Conservation (phyloP, 2,329 filamentous ascomycete genomes). For the Epichloe bromicola region DNA sequence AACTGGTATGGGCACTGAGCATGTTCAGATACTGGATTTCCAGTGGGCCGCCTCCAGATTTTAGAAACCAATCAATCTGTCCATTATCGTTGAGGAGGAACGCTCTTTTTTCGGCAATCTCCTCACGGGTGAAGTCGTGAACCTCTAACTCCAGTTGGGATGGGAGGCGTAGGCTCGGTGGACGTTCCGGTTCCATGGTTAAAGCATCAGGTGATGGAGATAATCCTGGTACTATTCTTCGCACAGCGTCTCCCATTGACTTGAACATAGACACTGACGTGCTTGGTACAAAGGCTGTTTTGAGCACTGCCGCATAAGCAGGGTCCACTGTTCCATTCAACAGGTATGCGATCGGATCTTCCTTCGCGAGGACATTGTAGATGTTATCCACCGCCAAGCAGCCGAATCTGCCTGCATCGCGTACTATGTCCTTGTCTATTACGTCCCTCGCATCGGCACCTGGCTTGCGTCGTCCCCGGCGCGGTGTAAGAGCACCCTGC, state of each 20-base stretch:
- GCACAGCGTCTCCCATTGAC: conserved; percentile 49
- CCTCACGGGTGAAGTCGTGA: conserved; percentile 86
- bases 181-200: conserved; percentile 21
- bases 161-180: conserved; percentile 34
- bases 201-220: conserved; percentile 18
- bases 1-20: conserved; percentile 88
- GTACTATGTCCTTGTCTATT: conserved; percentile 48
- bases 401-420: conserved; percentile 68
- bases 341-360: conserved; percentile 74
- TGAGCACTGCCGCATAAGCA: conserved; percentile 63
- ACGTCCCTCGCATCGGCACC: conserved; percentile 54
- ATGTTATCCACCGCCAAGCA: conserved; percentile 91
- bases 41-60: conserved; percentile 70
- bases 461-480: conserved; percentile 62
- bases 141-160: conserved; percentile 82
- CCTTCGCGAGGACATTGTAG: conserved; percentile 73
- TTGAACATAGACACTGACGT: conserved; percentile 52
- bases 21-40: conserved; percentile 97
- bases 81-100: conserved; percentile 89
- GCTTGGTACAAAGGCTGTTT: conserved; percentile 66
- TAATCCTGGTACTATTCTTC: conserved; percentile 45
- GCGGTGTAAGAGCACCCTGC: conserved; percentile 56
- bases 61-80: conserved; percentile 83
- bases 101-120: conserved; percentile 82
- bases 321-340: conserved; percentile 84